Evolutionary conservation across 495 filamentous ascomycete species (phyloP).

Genomic region (Pyrenopolyporus hunteri): DNA sequence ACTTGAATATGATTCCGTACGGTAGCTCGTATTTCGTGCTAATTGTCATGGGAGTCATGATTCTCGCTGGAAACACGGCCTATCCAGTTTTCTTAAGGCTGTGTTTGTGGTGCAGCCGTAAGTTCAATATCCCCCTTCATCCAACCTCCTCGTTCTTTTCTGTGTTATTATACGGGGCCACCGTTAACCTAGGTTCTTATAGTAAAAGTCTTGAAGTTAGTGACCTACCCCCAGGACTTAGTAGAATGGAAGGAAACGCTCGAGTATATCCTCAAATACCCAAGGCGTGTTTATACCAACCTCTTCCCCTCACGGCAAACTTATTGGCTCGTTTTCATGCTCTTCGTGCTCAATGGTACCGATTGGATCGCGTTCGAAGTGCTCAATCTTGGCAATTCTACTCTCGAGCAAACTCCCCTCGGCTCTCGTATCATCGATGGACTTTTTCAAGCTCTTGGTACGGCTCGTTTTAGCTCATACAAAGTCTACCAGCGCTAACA

Average conservation of each 20-base stretch:
- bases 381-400: slow-evolving; percentile 73
- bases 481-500: slow-evolving; percentile 1
- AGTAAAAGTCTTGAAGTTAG: slow-evolving; percentile 39
- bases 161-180: no score
- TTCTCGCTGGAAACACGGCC: slow-evolving; percentile 83
- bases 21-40: slow-evolving; percentile 71
- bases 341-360: slow-evolving; percentile 77
- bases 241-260: slow-evolving; percentile 65
- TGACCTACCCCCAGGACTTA: slow-evolving; percentile 39
- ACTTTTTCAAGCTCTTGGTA: slow-evolving; percentile 76
- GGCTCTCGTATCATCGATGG: slow-evolving; percentile 73
- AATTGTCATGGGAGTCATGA: slow-evolving; percentile 75
- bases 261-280: slow-evolving; percentile 80
- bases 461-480: background rate
- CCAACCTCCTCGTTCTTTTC: no score
- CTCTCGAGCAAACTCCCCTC: slow-evolving; percentile 61
- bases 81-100: slow-evolving; percentile 79
- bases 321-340: slow-evolving; percentile 77
- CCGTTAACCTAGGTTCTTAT: background rate
- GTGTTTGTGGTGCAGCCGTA: slow-evolving; percentile 69
- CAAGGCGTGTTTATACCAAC: slow-evolving; percentile 80
- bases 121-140: slow-evolving; percentile 37
- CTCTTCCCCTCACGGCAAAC: slow-evolving; percentile 78
- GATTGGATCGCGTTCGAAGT: slow-evolving; percentile 86
- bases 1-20: slow-evolving; percentile 80